Evolutionary conservation across 345 rosid genomes (phyloP), one percentile per base, ranked within the genome.

Genomic region (Gossypium ekmanianum): DNA sequence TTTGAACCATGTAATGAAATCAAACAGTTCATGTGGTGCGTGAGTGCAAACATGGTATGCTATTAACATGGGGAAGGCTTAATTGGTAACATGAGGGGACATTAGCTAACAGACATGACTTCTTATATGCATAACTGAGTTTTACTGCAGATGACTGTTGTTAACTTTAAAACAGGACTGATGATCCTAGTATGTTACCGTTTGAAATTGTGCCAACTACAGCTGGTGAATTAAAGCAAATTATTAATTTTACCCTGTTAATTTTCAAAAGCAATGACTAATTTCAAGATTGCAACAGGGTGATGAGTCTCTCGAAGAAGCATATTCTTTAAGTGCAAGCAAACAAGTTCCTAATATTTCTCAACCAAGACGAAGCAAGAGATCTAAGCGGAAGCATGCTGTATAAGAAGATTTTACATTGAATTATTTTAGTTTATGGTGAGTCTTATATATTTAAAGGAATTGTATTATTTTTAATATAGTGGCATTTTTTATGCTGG

Each of bases 341-440:
- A 91, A 93, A 77, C 84, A 80, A 64, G 80, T 89, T 68, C 94
- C 94, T 0, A 86, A 85, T 39, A 82, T 82, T 76, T 85, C 90
- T 61, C 91, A 83, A 80, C 88, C 89, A 47, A 85, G 90, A 85
- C 87, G 89, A 85, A 93, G 96, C 89, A 95, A 93, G 87, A 84
- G 97, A 68, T 87, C 98, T 39, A 92, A 92, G 88, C 75, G 90
- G 69, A 92, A 92, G 83, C 96, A 92, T 44, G 81, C 97, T 74
- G 92, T 91, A 78, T 93, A 81, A 88, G 76, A 73, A 9, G 74
- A 67, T 71, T 67, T 39, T 71, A 51, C 43, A 45, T 56, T 71
- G 61, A 61, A 70, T 58, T 71, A 56, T 72, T 85, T 85, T 82
- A 77, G 82, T 80, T 81, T 61, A 76, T 3, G 80, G 85, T 78